Percentiles rank a stretch among this genome's conserved stretches.
Evolutionary conservation across 1,139 yeast species (phyloP).

Genomic region (Suzukiozyma palmioleophila): DNA sequence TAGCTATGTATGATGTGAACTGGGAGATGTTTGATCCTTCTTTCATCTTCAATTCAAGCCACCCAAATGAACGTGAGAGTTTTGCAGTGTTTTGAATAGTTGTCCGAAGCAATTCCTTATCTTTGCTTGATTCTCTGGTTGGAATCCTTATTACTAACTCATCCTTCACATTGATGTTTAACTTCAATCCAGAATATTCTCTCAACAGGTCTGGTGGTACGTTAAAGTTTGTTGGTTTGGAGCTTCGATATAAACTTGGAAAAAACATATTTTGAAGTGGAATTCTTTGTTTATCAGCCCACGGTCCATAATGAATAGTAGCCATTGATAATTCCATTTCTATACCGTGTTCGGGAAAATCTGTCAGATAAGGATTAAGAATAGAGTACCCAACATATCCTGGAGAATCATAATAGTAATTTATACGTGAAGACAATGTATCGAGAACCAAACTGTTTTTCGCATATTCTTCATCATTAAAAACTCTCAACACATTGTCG

Average conservation of each 20-base stretch:
- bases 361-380: constrained; percentile 11
- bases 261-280: constrained; percentile 62
- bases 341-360: constrained; percentile 59
- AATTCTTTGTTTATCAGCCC: constrained; percentile 85
- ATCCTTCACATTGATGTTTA: constrained; percentile 56
- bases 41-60: constrained; percentile 74
- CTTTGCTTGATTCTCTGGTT: constrained; percentile 79
- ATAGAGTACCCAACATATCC: constrained; percentile 48
- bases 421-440: constrained; percentile 49
- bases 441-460: constrained; percentile 73
- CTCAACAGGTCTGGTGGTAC: constrained; percentile 47
- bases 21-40: constrained; percentile 48
- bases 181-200: constrained; percentile 50
- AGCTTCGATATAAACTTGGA: constrained; percentile 64
- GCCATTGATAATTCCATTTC: constrained; percentile 58
- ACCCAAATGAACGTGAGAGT: constrained; percentile 67
- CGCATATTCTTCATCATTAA: constrained; percentile 67
- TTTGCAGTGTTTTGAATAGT: constrained; percentile 6
- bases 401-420: constrained; percentile 67
- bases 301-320: constrained; percentile 84
- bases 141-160: constrained; percentile 74
- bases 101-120: constrained; percentile 31
- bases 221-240: constrained; percentile 39
- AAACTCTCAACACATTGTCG: constrained; percentile 26
- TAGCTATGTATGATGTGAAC: constrained; percentile 51